These are phyloP conservation scores for Trichosporon sp. DNA, from an alignment of 1,284 basidiomycete species.

Conservation along the genomic window DNA sequence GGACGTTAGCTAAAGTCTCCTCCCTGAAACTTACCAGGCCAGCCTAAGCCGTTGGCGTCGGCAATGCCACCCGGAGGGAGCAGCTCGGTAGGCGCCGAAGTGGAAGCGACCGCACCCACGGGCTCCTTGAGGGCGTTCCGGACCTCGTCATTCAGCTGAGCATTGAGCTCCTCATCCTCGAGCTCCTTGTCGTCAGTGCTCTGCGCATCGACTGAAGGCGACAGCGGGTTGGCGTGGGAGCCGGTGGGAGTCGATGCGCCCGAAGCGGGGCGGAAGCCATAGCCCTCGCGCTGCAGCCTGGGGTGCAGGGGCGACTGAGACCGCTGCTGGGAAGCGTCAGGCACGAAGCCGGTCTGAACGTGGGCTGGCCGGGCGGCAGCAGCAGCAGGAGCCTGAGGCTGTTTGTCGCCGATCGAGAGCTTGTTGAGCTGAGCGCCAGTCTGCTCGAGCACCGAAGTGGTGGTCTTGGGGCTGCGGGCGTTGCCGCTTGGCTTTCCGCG, in stretches of 20 bases:
- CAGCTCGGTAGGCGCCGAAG: background rate
- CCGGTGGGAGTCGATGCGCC: conserved; percentile 59
- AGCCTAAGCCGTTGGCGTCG: conserved; percentile 82
- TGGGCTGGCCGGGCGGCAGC: background rate
- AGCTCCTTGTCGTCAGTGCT: conserved; percentile 6
- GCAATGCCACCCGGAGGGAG: conserved; percentile 56
- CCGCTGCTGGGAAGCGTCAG: background rate
- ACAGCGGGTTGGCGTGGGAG: background rate
- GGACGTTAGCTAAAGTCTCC: background rate
- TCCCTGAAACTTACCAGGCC: conserved; percentile 68
- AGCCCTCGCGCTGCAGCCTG: conserved; percentile 59
- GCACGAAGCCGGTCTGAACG: conserved; percentile 1
- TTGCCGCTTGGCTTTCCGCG: conserved; percentile 35
- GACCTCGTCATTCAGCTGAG: conserved; percentile 22
- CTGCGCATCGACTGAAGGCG: conserved; percentile 1
- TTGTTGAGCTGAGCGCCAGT: conserved; percentile 7
- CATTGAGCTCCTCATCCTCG: conserved; percentile 13
- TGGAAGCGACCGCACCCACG: background rate
- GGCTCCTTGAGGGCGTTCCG: conserved; percentile 14
- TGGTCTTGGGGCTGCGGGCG: conserved; percentile 37
- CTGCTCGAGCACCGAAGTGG: conserved; percentile 24
- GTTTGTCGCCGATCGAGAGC: conserved; percentile 5
- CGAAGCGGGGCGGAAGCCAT: conserved; percentile 69
- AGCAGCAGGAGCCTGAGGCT: background rate
- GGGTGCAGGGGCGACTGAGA: conserved; percentile 16